Evolutionary conservation across 1,139 yeast species (phyloP).

Genomic region (Pneumocystis sp.): DNA sequence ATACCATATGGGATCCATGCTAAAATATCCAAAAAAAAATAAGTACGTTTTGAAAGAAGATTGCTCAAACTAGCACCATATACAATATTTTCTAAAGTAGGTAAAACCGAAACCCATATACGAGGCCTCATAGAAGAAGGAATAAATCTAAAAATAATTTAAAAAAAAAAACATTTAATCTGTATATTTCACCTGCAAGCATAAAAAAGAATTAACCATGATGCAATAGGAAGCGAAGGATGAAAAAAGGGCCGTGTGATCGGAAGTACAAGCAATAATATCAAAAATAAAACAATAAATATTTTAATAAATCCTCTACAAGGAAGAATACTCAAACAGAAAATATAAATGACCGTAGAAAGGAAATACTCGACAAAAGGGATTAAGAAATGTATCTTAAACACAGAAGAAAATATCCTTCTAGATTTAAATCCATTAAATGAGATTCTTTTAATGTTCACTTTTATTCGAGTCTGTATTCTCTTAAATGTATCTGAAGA

Average conservation of each 20-base stretch:
- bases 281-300: constrained; percentile 26
- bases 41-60: constrained; percentile 63
- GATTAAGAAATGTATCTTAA: neutral
- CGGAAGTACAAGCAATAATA: constrained; percentile 43
- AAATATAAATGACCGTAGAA: constrained; percentile 30
- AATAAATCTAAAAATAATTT: constrained; percentile 44
- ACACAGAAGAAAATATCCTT: neutral
- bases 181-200: constrained; percentile 22
- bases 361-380: constrained; percentile 24
- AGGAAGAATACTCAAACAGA: constrained; percentile 37
- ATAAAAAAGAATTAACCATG: constrained; percentile 81
- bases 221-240: constrained; percentile 68
- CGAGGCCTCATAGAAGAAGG: constrained; percentile 73
- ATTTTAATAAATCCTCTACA: constrained; percentile 39
- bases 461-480: neutral
- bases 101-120: constrained; percentile 76
- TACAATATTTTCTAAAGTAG: constrained; percentile 84
- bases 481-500: neutral
- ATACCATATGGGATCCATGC: constrained; percentile 97
- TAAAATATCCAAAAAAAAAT: constrained; percentile 53
- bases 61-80: constrained; percentile 88
- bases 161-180: neutral
- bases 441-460: neutral
- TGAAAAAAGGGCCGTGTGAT: constrained; percentile 73
- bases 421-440: neutral